Conservation (phyloP, 2,329 filamentous ascomycete genomes). For the Botrytis galanthina region DNA sequence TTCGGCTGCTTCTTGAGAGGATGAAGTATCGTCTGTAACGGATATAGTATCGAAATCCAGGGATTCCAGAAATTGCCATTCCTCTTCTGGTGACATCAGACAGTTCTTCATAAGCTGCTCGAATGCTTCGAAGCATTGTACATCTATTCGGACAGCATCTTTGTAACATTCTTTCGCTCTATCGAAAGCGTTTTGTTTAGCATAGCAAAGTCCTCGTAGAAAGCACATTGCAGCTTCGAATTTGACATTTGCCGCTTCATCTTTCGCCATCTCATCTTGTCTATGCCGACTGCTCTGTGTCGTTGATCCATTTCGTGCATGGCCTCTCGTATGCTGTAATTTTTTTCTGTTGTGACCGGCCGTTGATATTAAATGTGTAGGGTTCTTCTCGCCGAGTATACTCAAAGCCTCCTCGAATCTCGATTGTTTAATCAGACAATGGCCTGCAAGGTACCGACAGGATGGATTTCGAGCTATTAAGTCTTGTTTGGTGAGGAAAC, state of each 20-base stretch:
- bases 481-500: slow-evolving; percentile 80
- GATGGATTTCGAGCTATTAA: slow-evolving; percentile 78
- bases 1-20: slow-evolving; percentile 81
- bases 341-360: slow-evolving; percentile 63
- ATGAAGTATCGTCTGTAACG: slow-evolving; percentile 60
- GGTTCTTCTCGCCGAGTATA: slow-evolving; percentile 88
- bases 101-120: slow-evolving; percentile 97
- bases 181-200: slow-evolving; percentile 96
- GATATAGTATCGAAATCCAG: slow-evolving; percentile 84
- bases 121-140: slow-evolving; percentile 97
- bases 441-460: slow-evolving; percentile 87
- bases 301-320: slow-evolving; percentile 49
- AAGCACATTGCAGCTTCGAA: slow-evolving; percentile 99
- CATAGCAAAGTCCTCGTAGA: slow-evolving; percentile 86
- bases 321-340: slow-evolving; percentile 61
- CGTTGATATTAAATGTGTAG: slow-evolving; percentile 78
- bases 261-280: slow-evolving; percentile 43
- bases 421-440: slow-evolving; percentile 90
- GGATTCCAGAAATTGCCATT: slow-evolving; percentile 68
- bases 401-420: slow-evolving; percentile 85
- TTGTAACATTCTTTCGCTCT: slow-evolving; percentile 98
- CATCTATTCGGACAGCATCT: slow-evolving; percentile 92
- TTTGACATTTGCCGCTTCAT: slow-evolving; percentile 72
- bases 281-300: slow-evolving; percentile 41
- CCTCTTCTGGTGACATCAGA: slow-evolving; percentile 74